These are phyloP conservation scores for Begonia masoniana DNA, from an alignment of 306 rosid genomes.

Conservation along the genomic window DNA sequence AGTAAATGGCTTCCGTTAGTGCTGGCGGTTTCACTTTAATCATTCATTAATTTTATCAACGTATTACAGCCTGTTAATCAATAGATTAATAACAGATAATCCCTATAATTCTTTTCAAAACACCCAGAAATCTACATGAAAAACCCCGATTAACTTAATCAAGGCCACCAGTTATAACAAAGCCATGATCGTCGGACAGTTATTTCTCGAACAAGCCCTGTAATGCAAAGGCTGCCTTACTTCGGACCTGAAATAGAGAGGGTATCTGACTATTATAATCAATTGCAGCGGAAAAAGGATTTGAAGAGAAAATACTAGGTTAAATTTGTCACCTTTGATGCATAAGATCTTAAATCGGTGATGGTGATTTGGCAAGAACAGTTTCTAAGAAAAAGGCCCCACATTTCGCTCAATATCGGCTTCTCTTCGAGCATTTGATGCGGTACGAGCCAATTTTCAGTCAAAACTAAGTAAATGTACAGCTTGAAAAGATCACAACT, in stretches of 20 bases:
- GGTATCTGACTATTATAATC: background rate
- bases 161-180: no score
- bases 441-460: conserved; percentile 70
- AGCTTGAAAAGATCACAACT: conserved; percentile 56
- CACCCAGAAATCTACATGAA: no score
- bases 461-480: conserved; percentile 58
- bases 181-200: background rate
- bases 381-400: conserved; percentile 39
- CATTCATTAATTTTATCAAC: no score
- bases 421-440: conserved; percentile 24
- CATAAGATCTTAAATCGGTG: conserved; percentile 65
- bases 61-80: no score
- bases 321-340: conserved; percentile 51
- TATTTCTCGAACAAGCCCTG: conserved; percentile 38
- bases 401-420: conserved; percentile 42
- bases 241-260: conserved; percentile 54
- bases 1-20: no score
- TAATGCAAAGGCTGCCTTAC: conserved; percentile 63
- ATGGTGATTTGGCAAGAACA: conserved; percentile 66
- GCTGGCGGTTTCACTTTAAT: no score
- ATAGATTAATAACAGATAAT: no score
- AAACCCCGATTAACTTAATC: no score
- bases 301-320: no score
- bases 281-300: no score
- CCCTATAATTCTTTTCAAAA: no score